Evolutionary conservation across 495 filamentous ascomycete genomes (phyloP).

Genomic region (Neurospora sp.): DNA sequence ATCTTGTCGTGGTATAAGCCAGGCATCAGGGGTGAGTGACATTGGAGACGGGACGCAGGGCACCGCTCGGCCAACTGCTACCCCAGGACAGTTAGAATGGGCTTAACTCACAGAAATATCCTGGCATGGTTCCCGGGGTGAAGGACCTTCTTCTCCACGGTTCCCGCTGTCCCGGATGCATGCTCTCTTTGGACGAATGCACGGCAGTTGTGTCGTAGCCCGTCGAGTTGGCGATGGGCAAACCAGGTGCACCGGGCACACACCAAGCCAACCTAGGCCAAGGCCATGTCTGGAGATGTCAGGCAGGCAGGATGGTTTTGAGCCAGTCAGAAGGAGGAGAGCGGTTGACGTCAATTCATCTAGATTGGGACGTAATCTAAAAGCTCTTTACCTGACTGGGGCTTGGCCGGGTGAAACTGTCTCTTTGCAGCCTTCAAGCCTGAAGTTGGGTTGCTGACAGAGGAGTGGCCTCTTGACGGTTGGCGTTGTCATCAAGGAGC

Average conservation of each 20-base stretch:
- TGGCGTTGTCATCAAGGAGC: conserved; percentile 46
- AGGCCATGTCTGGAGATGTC: conserved; percentile 2
- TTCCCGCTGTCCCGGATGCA: conserved; percentile 15
- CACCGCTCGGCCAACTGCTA: neutral
- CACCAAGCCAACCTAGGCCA: conserved; percentile 7
- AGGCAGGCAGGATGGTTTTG: conserved; percentile 7
- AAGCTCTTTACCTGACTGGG: conserved; percentile 17
- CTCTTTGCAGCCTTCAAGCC: neutral
- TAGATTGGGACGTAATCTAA: conserved; percentile 24
- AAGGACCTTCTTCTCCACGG: conserved; percentile 13
- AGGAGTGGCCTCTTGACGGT: conserved; percentile 31
- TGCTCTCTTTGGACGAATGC: neutral
- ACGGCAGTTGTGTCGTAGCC: conserved; percentile 25
- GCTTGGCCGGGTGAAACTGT: conserved; percentile 16
- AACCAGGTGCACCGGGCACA: conserved; percentile 15
- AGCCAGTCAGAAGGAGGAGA: conserved; percentile 9
- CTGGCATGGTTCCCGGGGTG: neutral
- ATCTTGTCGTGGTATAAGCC: neutral
- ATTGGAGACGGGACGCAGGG: neutral
- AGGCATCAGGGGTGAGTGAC: neutral
- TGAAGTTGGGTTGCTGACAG: conserved; percentile 2
- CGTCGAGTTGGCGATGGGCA: conserved; percentile 11
- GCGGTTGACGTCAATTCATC: conserved; percentile 28
- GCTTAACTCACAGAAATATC: neutral
- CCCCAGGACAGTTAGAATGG: neutral